Evolutionary conservation across 495 filamentous ascomycete genomes (phyloP).

Genomic region (Aspergillus hancockii): DNA sequence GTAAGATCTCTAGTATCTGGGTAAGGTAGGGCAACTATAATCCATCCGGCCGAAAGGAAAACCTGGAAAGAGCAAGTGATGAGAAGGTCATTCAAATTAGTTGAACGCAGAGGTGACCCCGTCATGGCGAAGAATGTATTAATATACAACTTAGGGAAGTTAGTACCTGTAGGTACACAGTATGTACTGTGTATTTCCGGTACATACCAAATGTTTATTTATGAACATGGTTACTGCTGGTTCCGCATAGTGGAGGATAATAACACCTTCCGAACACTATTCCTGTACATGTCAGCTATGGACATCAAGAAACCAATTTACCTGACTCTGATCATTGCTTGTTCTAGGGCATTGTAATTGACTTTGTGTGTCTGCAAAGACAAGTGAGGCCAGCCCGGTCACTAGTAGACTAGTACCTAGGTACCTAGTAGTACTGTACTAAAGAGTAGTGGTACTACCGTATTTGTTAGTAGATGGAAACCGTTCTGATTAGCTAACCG

Average conservation of each 20-base stretch:
- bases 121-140: no score
- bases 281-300: background rate
- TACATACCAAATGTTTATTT: background rate
- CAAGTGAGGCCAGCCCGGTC: no score
- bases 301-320: background rate
- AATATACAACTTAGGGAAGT: no score
- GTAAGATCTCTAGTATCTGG: background rate
- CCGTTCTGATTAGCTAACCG: background rate
- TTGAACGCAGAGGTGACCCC: no score
- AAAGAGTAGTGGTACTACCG: no score
- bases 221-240: no score
- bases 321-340: background rate
- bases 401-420: no score
- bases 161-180: no score
- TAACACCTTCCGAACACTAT: background rate
- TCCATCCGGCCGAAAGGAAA: conserved; percentile 5
- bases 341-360: background rate
- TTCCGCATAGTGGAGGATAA: no score
- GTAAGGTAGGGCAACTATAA: conserved; percentile 1
- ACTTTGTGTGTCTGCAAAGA: no score
- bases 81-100: no score
- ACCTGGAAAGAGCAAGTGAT: background rate
- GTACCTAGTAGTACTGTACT: no score
- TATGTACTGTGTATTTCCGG: background rate
- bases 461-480: background rate